A percentile compares a stretch with the other conserved stretches of the same genome.
Conservation (phyloP, 139 green algal genomes). For the Tetradesmus lagerheimii region DNA sequence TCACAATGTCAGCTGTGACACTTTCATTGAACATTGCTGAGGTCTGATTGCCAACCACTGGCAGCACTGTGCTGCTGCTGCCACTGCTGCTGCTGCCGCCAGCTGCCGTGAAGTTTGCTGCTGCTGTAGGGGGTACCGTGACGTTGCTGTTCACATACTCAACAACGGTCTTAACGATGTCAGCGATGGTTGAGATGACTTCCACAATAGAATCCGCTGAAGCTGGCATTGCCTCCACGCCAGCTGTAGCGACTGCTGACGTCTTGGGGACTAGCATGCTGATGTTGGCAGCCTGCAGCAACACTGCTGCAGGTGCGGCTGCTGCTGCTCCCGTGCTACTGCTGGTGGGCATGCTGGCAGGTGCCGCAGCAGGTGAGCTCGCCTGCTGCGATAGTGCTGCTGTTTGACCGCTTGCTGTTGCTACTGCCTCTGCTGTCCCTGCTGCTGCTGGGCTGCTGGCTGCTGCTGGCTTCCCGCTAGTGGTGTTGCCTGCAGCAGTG, state of each 20-base stretch:
- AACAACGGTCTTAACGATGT: neutral
- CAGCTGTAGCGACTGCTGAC: neutral
- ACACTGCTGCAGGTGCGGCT: neutral
- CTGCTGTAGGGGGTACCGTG: neutral
- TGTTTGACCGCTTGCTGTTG: neutral
- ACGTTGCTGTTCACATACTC: neutral
- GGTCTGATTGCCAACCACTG: neutral
- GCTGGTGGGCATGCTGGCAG: neutral
- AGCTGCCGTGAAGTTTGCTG: neutral
- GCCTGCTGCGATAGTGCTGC: neutral
- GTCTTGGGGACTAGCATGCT: neutral
- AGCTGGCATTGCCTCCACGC: neutral
- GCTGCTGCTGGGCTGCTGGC: neutral
- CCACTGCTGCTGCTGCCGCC: neutral
- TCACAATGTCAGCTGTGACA: neutral
- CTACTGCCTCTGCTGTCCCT: neutral
- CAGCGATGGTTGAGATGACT: neutral
- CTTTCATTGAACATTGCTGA: neutral
- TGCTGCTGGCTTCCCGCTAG: neutral
- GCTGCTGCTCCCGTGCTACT: neutral
- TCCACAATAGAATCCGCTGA: neutral
- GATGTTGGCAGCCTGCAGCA: neutral
- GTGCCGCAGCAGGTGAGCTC: neutral
- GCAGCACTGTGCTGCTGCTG: neutral
- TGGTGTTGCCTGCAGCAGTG: neutral